These are phyloP conservation scores for Pythium phragmiticola DNA, from an alignment of 352 stramenopile species.

Conservation along the genomic window DNA sequence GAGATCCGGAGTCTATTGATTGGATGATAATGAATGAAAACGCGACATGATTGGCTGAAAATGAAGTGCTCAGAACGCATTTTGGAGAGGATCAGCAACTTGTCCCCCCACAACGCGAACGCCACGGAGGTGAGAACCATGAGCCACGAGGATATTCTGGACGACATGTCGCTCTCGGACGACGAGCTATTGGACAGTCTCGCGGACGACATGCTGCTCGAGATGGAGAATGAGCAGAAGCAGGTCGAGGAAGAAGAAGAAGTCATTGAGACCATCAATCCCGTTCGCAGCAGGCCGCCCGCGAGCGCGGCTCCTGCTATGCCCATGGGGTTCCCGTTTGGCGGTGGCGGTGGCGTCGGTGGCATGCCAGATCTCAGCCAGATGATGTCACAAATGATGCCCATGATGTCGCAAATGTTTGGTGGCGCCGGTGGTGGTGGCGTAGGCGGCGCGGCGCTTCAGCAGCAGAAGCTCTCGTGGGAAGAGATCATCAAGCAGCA, in stretches of 20 bases:
- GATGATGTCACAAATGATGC: slow-evolving; percentile 89
- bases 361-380: slow-evolving; percentile 66
- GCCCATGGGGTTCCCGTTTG: slow-evolving; percentile 34
- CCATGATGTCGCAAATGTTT: slow-evolving; percentile 86
- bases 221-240: slow-evolving; percentile 42
- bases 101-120: background rate
- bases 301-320: background rate
- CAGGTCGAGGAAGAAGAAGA: background rate
- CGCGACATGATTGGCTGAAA: background rate
- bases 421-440: slow-evolving; percentile 29
- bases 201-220: slow-evolving; percentile 79
- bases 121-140: slow-evolving; percentile 23
- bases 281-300: slow-evolving; percentile 15
- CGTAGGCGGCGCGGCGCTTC: slow-evolving; percentile 29
- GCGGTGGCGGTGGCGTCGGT: slow-evolving; percentile 5
- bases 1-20: background rate
- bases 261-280: slow-evolving; percentile 28
- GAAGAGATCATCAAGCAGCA: slow-evolving; percentile 70
- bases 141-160: slow-evolving; percentile 74
- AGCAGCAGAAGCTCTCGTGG: slow-evolving; percentile 48
- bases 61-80: background rate
- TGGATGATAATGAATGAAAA: background rate
- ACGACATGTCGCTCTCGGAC: slow-evolving; percentile 84
- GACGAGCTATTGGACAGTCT: slow-evolving; percentile 82
- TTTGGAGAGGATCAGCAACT: background rate